Evolutionary conservation across 2,329 filamentous ascomycete species (phyloP), one percentile per base, ranked within the genome.

Genomic region (Colletotrichum camelliae): DNA sequence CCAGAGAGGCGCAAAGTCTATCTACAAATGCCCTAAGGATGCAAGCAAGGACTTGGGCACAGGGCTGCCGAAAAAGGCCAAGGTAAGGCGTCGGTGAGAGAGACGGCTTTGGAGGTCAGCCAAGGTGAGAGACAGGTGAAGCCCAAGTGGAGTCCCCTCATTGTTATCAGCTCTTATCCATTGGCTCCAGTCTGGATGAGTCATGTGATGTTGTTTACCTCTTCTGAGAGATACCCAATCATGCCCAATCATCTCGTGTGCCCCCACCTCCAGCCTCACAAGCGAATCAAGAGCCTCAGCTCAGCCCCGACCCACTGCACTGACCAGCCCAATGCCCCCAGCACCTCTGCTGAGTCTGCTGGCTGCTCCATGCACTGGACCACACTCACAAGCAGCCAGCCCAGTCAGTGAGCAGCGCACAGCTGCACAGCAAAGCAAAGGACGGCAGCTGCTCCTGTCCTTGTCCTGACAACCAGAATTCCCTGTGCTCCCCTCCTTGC

Each of bases 401-500:
- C 7, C 27, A 31, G 16, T 57, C 21, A 57, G 52, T 21, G 60
- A 29, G 29, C 7, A 6, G n/a, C 29, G 21, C 37, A 29, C 18
- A 66, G 67, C 37, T 24, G 13, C 64, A 66, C 18, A 29, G 33
- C 66, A 39, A 31, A 67, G 15, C 15, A 29, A n/a, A 48, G 16
- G 24, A 13, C 37, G 8, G 18, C 24, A 66, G 37, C 13, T 29
- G 31, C 64, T 27, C n/a, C 5, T 24, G 21, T 55, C 60, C 74
- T 75, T 75, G 74, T 76, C 74, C 74, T 55, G 74, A 76, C 74
- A 76, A 76, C 74, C 74, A 76, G 65, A 76, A 31, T 64, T 65
- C 70, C 73, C 73, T 57, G 57, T 75, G 72, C 60, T 58, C 57
- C 72, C 37, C 37, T 39, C 24, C 27, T 58, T 58, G 24, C 37